Evolutionary conservation across 352 stramenopile genomes (phyloP), one percentile per base, ranked within the genome.

Genomic region (Lagenidium sp.): DNA sequence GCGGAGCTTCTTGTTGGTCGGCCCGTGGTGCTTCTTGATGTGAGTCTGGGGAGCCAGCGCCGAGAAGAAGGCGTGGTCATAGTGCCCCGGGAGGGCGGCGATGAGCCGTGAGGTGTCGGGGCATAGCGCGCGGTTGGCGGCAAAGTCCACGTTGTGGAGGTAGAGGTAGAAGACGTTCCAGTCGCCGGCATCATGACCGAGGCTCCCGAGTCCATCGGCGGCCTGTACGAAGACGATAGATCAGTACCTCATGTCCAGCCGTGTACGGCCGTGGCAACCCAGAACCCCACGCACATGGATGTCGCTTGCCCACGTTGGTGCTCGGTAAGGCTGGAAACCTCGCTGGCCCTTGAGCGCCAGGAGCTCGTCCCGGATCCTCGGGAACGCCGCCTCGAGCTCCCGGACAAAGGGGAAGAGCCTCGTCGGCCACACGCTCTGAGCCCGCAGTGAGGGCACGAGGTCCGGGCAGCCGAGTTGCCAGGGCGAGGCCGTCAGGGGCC

Each of bases 1-100:
- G 1, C 85, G 69, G 36, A 96, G 80, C 47, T 96, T 96, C 58
- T 96, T 96, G 66, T 96, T 96, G 15, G 82, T 96, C 20, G 85
- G 82, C 16, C 84, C 84, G 35, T 95, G 66, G 51, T 96, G 84
- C 31, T 78, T 77, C 23, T 61, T 72, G 18, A 95, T 62, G 40
- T 95, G 82, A 10, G 82, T 94, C 15, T 55, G 50, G 3, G 83
- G 80, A 13, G 82, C 79, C 23, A 96, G 43, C 11, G 79, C 82
- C 11, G 85, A 95, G 55, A 95, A 93, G 45, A 96, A 95, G 0
- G 76, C 68, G 52, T 95, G 85, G 6, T 87, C 55, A 50, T 94
- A 93, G 20, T 89, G 69, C 10, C 44, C 41, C 2, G 47, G 55
- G 19, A 93, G 75, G 2, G 71, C 63, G 36, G 86, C 51, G 40